A percentile compares a stretch with the other conserved stretches of the same genome.
Evolutionary conservation across 208 protist species (phyloP).

Genomic region (Naegleria fowleri): DNA sequence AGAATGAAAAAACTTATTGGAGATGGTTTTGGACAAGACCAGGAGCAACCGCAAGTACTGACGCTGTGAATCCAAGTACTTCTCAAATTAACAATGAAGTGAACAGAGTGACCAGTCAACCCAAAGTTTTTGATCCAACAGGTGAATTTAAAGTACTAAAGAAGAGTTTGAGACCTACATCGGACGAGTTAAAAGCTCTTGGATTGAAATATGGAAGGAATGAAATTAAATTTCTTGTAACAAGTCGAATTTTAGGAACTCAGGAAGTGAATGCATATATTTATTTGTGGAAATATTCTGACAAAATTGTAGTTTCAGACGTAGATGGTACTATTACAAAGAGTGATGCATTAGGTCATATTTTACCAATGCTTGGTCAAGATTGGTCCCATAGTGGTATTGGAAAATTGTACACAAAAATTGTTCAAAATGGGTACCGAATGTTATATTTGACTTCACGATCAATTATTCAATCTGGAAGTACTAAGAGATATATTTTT

Average conservation of each 20-base stretch:
- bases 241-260: slow-evolving; percentile 54
- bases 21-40: background rate
- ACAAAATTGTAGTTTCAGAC: slow-evolving; percentile 92
- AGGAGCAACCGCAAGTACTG: background rate
- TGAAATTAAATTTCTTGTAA: slow-evolving; percentile 75
- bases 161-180: slow-evolving; percentile 52
- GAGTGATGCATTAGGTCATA: slow-evolving; percentile 88
- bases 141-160: slow-evolving; percentile 24
- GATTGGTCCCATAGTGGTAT: slow-evolving; percentile 93
- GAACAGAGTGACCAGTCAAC: background rate
- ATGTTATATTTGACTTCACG: slow-evolving; percentile 66
- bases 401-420: slow-evolving; percentile 81
- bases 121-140: slow-evolving; percentile 52
- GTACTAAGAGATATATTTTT: slow-evolving; percentile 70
- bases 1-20: background rate
- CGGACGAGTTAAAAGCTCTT: slow-evolving; percentile 76
- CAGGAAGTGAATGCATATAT: slow-evolving; percentile 72
- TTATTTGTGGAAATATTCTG: slow-evolving; percentile 80
- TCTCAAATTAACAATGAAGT: background rate
- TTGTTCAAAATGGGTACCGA: slow-evolving; percentile 73
- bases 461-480: slow-evolving; percentile 70
- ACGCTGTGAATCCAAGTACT: background rate
- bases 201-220: slow-evolving; percentile 77
- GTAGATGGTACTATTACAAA: slow-evolving; percentile 97
- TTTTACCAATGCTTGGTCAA: slow-evolving; percentile 77